phyloP scores from a whole-genome alignment of 257 asterid species.

The Anisodus tanguticus region DNA sequence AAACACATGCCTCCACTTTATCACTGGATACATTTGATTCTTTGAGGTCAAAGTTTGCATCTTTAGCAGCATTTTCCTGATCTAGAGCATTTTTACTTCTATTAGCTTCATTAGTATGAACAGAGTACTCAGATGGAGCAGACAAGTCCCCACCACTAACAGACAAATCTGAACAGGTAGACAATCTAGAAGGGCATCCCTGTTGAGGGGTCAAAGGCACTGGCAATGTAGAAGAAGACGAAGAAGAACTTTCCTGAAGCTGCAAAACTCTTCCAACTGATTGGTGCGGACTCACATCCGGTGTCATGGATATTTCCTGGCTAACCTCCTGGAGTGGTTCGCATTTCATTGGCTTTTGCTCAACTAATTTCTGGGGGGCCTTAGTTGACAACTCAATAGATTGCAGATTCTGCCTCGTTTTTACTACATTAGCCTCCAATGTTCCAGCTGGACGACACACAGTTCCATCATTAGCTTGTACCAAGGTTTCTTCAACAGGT shows the following conservation, averaged over 20 bases:
- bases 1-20: constrained; percentile 25
- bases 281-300: constrained; percentile 34
- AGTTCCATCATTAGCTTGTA: constrained; percentile 45
- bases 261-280: constrained; percentile 52
- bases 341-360: constrained; percentile 52
- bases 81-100: constrained; percentile 33
- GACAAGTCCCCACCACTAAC: constrained; percentile 45
- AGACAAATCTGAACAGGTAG: constrained; percentile 58
- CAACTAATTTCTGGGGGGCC: constrained; percentile 46
- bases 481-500: constrained; percentile 59
- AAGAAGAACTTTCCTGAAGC: constrained; percentile 63
- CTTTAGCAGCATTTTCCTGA: constrained; percentile 38
- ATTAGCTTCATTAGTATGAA: constrained; percentile 46
- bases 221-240: constrained; percentile 46
- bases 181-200: constrained; percentile 42
- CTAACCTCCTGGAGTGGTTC: constrained; percentile 53
- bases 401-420: constrained; percentile 44
- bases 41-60: constrained; percentile 37
- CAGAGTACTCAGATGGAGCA: constrained; percentile 55
- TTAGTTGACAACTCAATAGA: constrained; percentile 38
- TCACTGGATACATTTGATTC: constrained; percentile 38
- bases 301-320: constrained; percentile 34
- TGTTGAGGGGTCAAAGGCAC: constrained; percentile 59
- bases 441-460: constrained; percentile 45
- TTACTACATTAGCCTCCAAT: constrained; percentile 43